A percentile compares a stretch with the other conserved stretches of the same genome.
These are phyloP conservation scores for Penicillium mononematosum DNA, from an alignment of 495 filamentous ascomycete species.

Conservation along the genomic window DNA sequence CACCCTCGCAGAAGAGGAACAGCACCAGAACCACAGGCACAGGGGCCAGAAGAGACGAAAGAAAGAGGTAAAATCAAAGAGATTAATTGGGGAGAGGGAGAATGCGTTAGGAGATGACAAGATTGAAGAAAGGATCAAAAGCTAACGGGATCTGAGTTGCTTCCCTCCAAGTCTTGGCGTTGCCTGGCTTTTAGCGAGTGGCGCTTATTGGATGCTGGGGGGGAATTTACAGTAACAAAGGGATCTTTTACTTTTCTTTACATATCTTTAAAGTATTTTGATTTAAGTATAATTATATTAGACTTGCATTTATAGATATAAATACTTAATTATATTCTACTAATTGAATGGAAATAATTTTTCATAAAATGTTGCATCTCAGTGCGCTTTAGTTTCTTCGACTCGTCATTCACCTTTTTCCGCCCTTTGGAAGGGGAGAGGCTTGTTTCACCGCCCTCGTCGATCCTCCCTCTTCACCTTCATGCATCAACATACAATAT, in stretches of 20 bases:
- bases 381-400: slow-evolving; percentile 7
- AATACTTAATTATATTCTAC: not conserved
- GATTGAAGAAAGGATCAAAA: slow-evolving; percentile 31
- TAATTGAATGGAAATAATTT: not conserved
- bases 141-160: slow-evolving; percentile 35
- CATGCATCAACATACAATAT: slow-evolving; percentile 1
- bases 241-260: slow-evolving; percentile 4
- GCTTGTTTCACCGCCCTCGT: slow-evolving; percentile 8
- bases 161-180: slow-evolving; percentile 33
- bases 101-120: slow-evolving; percentile 24
- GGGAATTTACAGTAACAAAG: slow-evolving; percentile 6
- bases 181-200: slow-evolving; percentile 39
- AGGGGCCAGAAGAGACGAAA: slow-evolving; percentile 39
- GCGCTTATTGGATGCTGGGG: slow-evolving; percentile 27
- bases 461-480: slow-evolving; percentile 2
- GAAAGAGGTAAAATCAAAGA: slow-evolving; percentile 27
- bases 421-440: not conserved
- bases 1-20: slow-evolving; percentile 45
- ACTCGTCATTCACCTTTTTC: slow-evolving; percentile 12
- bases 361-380: not conserved
- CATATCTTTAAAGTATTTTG: not conserved
- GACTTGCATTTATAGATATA: not conserved
- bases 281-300: not conserved
- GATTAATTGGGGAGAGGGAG: slow-evolving; percentile 33
- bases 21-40: slow-evolving; percentile 41